These are phyloP conservation scores for Cerrena zonata DNA, from an alignment of 1,284 basidiomycete genomes.

Conservation along the genomic window DNA sequence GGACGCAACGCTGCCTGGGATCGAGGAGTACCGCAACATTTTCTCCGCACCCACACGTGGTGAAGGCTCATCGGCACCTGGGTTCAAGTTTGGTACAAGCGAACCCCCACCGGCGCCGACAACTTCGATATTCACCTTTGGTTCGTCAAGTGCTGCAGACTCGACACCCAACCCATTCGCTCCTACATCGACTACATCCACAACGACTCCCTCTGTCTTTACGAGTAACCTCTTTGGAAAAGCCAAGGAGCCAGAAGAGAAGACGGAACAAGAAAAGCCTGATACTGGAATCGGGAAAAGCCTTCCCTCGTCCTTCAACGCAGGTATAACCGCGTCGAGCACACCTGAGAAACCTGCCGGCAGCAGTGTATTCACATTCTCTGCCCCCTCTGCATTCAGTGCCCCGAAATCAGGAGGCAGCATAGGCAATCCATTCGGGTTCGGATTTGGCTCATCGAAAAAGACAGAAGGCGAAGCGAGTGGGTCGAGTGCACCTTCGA, in stretches of 20 bases:
- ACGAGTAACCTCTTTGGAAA: conserved; percentile 19
- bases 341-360: not conserved
- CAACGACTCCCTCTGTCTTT: conserved; percentile 5
- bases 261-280: conserved; percentile 9
- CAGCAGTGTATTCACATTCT: conserved; percentile 20
- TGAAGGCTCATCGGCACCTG: not conserved
- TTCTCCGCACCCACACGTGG: too few relatives aligned
- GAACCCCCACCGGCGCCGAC: conserved; percentile 1
- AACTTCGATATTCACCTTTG: conserved; percentile 9
- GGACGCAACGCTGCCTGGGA: too few relatives aligned
- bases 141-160: conserved; percentile 11
- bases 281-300: not conserved
- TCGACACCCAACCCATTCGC: conserved; percentile 6
- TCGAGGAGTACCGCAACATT: too few relatives aligned
- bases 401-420: conserved; percentile 30
- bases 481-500: conserved; percentile 19
- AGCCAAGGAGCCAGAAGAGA: conserved; percentile 11
- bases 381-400: conserved; percentile 10
- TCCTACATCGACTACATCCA: conserved; percentile 1
- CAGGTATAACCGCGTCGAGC: not conserved
- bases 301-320: not conserved
- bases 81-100: conserved; percentile 6
- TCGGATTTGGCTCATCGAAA: conserved; percentile 42
- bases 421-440: conserved; percentile 52
- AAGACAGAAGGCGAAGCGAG: conserved; percentile 17